These are phyloP conservation scores for Aureobasidium subglaciale DNA, from an alignment of 2,329 filamentous ascomycete genomes.

Conservation along the genomic window DNA sequence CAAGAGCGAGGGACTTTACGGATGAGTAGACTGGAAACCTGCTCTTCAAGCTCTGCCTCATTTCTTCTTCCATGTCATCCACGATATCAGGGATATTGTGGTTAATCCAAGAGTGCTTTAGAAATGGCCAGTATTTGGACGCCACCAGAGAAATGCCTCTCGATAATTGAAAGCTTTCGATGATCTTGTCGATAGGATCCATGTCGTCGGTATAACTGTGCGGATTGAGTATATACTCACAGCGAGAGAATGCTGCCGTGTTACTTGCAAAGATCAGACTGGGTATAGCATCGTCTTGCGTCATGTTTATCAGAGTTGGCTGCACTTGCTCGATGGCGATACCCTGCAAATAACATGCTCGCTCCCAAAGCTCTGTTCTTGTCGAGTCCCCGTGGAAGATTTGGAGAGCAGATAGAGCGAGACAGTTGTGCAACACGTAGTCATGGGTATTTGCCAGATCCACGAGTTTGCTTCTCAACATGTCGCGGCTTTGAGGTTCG, in stretches of 20 bases:
- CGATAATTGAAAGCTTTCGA: background rate
- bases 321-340: slow-evolving; percentile 12
- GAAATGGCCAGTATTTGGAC: background rate
- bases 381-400: background rate
- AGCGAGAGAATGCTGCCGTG: slow-evolving; percentile 10
- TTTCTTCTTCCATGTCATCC: background rate
- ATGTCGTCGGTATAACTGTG: background rate
- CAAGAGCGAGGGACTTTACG: background rate
- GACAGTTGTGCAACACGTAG: slow-evolving; percentile 18
- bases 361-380: slow-evolving; percentile 1
- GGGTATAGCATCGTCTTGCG: slow-evolving; percentile 11
- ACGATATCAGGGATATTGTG: background rate
- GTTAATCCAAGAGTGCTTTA: background rate
- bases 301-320: background rate
- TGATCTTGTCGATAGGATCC: background rate
- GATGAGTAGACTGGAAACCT: background rate
- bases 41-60: background rate
- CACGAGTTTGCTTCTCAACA: background rate
- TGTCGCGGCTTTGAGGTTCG: background rate
- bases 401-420: slow-evolving; percentile 21
- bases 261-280: slow-evolving; percentile 15
- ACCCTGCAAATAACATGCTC: slow-evolving; percentile 12
- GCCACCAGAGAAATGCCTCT: background rate
- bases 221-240: background rate
- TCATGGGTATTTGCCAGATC: background rate